A percentile compares a stretch with the other conserved stretches of the same genome.
Conservation (phyloP, 768 basidiomycete genomes). For the Infundibulicybe gibba region DNA sequence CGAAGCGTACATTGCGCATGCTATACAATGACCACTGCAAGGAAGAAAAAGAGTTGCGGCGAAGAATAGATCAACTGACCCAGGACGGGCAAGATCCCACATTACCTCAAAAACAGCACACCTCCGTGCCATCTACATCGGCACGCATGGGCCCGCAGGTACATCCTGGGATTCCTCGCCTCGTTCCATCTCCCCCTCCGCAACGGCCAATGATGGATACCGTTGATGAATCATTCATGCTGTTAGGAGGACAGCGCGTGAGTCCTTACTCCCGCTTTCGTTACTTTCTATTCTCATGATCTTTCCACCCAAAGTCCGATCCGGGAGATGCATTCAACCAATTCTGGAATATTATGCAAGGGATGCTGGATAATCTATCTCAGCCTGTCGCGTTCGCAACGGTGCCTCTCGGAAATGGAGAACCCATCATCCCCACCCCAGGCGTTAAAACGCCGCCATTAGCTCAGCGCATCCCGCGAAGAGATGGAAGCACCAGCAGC, state of each 20-base stretch:
- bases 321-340: conserved; percentile 85
- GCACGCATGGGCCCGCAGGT: conserved; percentile 25
- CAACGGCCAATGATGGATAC: conserved; percentile 49
- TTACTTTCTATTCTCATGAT: conserved; percentile 2
- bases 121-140: conserved; percentile 6
- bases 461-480: conserved; percentile 20
- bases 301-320: conserved; percentile 49
- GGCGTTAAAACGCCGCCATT: conserved; percentile 19
- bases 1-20: conserved; percentile 74
- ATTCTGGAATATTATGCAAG: conserved; percentile 88
- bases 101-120: conserved; percentile 55
- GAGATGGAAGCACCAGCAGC: conserved; percentile 55
- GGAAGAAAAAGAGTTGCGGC: conserved; percentile 65
- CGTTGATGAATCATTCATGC: conserved; percentile 88
- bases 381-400: conserved; percentile 84
- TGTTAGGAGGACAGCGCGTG: conserved; percentile 73
- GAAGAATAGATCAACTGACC: conserved; percentile 66
- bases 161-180: conserved; percentile 26
- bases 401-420: conserved; percentile 58
- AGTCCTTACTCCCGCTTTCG: conserved; percentile 19
- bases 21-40: conserved; percentile 73
- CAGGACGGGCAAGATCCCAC: conserved; percentile 78
- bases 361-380: conserved; percentile 81
- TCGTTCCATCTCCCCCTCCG: conserved; percentile 46
- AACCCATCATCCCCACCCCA: conserved; percentile 18